phyloP scores from a whole-genome alignment of 192 early-diverging fungal genomes.

The Coemansia sp. region DNA sequence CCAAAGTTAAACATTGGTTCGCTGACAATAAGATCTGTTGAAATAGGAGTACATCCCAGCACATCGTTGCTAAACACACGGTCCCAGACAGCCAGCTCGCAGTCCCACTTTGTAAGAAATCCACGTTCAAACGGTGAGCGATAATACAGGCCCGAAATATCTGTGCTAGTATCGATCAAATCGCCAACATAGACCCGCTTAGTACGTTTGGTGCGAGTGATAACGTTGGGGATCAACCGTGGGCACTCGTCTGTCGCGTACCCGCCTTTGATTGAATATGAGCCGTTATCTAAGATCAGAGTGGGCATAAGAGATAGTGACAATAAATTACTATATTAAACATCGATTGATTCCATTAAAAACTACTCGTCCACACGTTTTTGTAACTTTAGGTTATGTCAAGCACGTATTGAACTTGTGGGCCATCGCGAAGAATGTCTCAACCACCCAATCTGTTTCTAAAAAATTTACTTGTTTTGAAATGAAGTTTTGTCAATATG shows the following conservation, averaged over 20 bases:
- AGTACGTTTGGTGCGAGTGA: slow-evolving; percentile 59
- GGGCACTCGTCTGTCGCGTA: slow-evolving; percentile 26
- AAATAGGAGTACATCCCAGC: slow-evolving; percentile 65
- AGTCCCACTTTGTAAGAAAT: slow-evolving; percentile 76
- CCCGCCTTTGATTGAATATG: slow-evolving; percentile 68
- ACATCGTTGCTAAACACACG: slow-evolving; percentile 68
- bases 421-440: background rate
- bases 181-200: slow-evolving; percentile 73
- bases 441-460: background rate
- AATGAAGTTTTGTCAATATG: background rate
- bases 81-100: slow-evolving; percentile 81
- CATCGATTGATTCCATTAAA: background rate
- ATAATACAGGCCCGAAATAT: slow-evolving; percentile 75
- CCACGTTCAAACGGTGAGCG: slow-evolving; percentile 85
- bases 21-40: slow-evolving; percentile 68
- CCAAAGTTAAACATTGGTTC: slow-evolving; percentile 84
- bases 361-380: background rate
- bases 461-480: background rate
- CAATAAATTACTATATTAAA: background rate
- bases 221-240: slow-evolving; percentile 31
- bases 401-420: background rate
- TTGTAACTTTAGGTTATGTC: background rate
- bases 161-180: slow-evolving; percentile 63
- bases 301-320: slow-evolving; percentile 29
- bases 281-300: slow-evolving; percentile 76